Conservation (phyloP, 2,329 filamentous ascomycete genomes). For the Incumbomyces delicatus region DNA sequence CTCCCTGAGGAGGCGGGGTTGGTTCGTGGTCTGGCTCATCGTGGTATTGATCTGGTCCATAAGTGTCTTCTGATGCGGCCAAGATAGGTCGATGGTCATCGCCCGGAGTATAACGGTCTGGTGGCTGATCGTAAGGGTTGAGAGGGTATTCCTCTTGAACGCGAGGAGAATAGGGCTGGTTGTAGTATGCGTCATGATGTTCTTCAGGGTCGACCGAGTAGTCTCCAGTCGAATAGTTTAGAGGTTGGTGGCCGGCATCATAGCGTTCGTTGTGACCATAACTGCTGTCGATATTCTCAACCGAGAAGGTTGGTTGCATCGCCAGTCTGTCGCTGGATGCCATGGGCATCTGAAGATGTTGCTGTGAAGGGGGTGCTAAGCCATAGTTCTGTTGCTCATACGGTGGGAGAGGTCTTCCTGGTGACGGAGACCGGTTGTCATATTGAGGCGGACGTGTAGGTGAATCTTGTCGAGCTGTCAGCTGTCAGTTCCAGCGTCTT, state of each 20-base stretch:
- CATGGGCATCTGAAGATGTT: slow-evolving; percentile 60
- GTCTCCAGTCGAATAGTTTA: slow-evolving; percentile 47
- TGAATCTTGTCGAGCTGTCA: slow-evolving; percentile 17
- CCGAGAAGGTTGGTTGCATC: slow-evolving; percentile 74
- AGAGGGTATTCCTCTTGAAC: slow-evolving; percentile 49
- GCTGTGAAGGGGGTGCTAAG: slow-evolving; percentile 48
- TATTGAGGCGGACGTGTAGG: slow-evolving; percentile 46
- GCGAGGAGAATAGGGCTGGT: slow-evolving; percentile 66
- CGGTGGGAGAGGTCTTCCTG: slow-evolving; percentile 61
- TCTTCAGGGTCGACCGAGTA: slow-evolving; percentile 72
- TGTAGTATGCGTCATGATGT: slow-evolving; percentile 81
- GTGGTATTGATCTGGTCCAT: slow-evolving; percentile 47
- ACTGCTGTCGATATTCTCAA: slow-evolving; percentile 55
- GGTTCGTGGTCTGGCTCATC: slow-evolving; percentile 20
- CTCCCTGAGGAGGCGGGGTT: slow-evolving; percentile 42
- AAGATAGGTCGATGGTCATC: slow-evolving; percentile 71
- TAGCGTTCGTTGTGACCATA: slow-evolving; percentile 53
- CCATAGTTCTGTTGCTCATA: slow-evolving; percentile 63
- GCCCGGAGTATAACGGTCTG: slow-evolving; percentile 30
- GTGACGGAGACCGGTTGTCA: slow-evolving; percentile 59
- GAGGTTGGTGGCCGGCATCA: slow-evolving; percentile 36
- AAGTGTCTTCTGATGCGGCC: slow-evolving; percentile 45
- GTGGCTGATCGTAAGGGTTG: slow-evolving; percentile 39
- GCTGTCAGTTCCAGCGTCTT: slow-evolving; percentile 16
- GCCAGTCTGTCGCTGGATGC: slow-evolving; percentile 62